These are phyloP conservation scores for Hygrophoropsis aurantiaca DNA, from an alignment of 768 basidiomycete species.

Conservation along the genomic window DNA sequence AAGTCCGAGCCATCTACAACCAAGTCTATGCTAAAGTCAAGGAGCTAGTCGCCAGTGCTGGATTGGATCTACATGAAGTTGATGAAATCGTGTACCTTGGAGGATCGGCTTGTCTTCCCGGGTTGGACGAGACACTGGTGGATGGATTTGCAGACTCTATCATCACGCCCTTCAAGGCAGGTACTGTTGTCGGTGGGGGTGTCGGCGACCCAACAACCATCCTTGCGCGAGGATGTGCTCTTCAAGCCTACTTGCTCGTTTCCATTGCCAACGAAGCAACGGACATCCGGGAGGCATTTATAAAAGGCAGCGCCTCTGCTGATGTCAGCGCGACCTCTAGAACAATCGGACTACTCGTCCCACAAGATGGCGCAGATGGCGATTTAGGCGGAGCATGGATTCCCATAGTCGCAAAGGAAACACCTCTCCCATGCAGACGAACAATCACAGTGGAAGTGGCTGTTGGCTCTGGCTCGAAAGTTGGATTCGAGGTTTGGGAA, in stretches of 20 bases:
- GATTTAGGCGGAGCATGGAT: constrained; percentile 64
- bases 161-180: constrained; percentile 63
- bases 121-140: constrained; percentile 60
- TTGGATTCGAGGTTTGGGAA: constrained; percentile 79
- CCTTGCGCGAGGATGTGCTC: constrained; percentile 72
- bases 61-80: constrained; percentile 62
- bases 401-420: constrained; percentile 67
- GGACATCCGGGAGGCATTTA: constrained; percentile 53
- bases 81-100: constrained; percentile 84
- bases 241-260: constrained; percentile 67
- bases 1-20: constrained; percentile 59
- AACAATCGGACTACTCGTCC: constrained; percentile 69
- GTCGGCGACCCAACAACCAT: constrained; percentile 77
- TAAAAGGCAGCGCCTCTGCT: constrained; percentile 37
- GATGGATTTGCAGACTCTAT: constrained; percentile 61
- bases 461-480: constrained; percentile 33
- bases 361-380: constrained; percentile 40
- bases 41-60: constrained; percentile 50
- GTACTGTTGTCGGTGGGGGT: constrained; percentile 71
- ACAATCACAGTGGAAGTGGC: constrained; percentile 58
- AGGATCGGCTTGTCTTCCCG: constrained; percentile 71
- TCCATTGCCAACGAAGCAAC: constrained; percentile 46
- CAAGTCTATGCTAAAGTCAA: constrained; percentile 50
- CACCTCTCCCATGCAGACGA: constrained; percentile 67
- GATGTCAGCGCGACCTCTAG: constrained; percentile 56